Base-by-base conservation (phyloP, 2,329 filamentous ascomycete species). In the Fusarium annulatum region DNA sequence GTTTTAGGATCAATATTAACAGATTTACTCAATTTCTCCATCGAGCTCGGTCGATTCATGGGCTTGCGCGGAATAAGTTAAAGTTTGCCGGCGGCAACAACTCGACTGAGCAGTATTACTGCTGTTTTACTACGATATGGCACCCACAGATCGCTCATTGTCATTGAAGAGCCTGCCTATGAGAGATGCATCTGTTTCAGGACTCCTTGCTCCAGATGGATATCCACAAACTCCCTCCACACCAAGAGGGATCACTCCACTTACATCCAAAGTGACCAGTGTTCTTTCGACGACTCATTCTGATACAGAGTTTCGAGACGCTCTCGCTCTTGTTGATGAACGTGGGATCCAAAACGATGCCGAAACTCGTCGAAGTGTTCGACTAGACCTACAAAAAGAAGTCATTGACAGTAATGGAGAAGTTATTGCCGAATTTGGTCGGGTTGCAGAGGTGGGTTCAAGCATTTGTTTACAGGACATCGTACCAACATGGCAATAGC, bases 201-300 rank as follows among this genome's bases (percentile, higher is more conserved):
- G 62, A 91, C 94, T 71, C 92, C 93, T 78, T 88, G 96, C 80
- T 88, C 93, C 79, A 94, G 94, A 85, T 90, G 94, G 83, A 85
- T 97, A 77, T 97, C 97, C 88, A 94, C 93, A 81, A 93, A 97
- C 77, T 96, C 97, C 69, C 30, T 51, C 71, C 19, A 55, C 80
- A 30, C 73, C 80, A 3, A 88, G 82, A 69, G 78, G 85, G 26
- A 78, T 85, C 19, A 94, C 90, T 81, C 92, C 94, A 12, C 85
- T 98, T 38, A 91, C 94, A 12, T 92, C 92, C 69, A 94, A 96
- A 79, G 89, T 98, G 76, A 93, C 94, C 30, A 92, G 90, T 69
- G 93, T 98, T 45, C 89, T 98, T 55, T 97, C 96, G 8, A 92
- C 94, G 5, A 97, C 96, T 0, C 98, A 97, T 83, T 93, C 95